These are phyloP conservation scores for Berberis vulgaris DNA, from an alignment of 164 flowering plant species.

Conservation along the genomic window DNA sequence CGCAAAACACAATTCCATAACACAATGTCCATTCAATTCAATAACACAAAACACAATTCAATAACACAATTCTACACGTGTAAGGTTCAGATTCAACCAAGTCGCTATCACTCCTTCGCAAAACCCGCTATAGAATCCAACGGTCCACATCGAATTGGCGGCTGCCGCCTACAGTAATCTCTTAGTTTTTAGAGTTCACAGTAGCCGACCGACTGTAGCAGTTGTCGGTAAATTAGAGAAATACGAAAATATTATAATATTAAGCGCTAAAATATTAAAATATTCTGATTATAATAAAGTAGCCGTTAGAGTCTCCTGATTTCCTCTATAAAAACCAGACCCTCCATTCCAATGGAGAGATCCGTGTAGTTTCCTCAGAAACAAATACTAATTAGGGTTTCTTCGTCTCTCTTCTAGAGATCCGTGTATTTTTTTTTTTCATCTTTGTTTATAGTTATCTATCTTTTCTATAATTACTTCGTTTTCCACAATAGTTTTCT, in stretches of 20 bases:
- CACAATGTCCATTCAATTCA: too few species aligned
- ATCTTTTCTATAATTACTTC: too few species aligned
- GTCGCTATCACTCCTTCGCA: slow-evolving; percentile 5
- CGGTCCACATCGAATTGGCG: slow-evolving; percentile 34
- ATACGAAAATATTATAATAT: not conserved
- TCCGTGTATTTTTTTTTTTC: too few species aligned
- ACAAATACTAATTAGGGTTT: not conserved
- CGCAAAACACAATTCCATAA: too few species aligned
- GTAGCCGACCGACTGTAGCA: slow-evolving; percentile 15
- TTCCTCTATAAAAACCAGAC: slow-evolving; percentile 11
- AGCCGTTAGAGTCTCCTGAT: slow-evolving; percentile 18
- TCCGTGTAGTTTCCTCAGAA: not conserved
- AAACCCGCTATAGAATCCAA: slow-evolving; percentile 28
- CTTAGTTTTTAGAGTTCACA: too few species aligned
- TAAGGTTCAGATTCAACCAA: not conserved
- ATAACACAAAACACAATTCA: too few species aligned
- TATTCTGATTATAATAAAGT: slow-evolving; percentile 10
- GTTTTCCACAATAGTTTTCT: too few species aligned
- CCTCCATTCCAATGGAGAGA: not conserved
- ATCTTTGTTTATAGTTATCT: too few species aligned
- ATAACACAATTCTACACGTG: not conserved
- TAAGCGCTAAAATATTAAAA: too few species aligned
- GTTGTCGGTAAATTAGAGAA: slow-evolving; percentile 28
- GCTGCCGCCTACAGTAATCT: slow-evolving; percentile 42
- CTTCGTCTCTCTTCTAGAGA: too few species aligned